Evolutionary conservation across 2,329 filamentous ascomycete genomes (phyloP).

Genomic region (Seiridium unicorne): DNA sequence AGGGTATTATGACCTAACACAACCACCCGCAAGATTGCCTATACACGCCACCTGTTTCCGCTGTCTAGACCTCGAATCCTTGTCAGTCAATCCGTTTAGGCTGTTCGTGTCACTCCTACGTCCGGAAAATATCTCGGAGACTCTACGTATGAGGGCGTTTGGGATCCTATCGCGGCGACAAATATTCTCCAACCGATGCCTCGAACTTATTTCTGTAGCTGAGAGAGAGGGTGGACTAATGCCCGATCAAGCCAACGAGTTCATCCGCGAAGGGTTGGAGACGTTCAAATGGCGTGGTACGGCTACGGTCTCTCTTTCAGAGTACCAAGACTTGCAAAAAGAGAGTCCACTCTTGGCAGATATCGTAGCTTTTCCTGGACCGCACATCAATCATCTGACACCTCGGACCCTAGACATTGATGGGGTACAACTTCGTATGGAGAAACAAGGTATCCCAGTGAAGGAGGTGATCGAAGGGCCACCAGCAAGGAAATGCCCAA

Average conservation of each 20-base stretch:
- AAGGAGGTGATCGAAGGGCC: conserved; percentile 2
- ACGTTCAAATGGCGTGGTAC: conserved; percentile 3
- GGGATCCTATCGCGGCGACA: neutral
- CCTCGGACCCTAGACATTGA: conserved; percentile 5
- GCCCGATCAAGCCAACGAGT: neutral
- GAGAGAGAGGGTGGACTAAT: neutral
- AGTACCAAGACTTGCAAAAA: neutral
- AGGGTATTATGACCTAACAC: conserved; percentile 2
- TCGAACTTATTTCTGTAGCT: neutral
- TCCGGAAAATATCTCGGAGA: neutral
- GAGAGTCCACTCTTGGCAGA: conserved; percentile 3
- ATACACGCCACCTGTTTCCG: conserved; percentile 3
- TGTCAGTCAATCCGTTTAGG: neutral
- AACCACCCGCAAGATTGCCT: neutral
- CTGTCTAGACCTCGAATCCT: neutral
- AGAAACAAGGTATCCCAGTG: neutral
- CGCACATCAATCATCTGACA: conserved; percentile 3
- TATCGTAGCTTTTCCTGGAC: neutral
- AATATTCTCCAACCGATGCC: neutral
- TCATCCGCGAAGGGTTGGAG: neutral
- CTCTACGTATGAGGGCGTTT: neutral
- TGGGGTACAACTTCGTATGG: neutral
- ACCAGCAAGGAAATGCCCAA: neutral
- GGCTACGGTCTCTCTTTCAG: neutral
- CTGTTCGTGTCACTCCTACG: conserved; percentile 2